phyloP scores from a whole-genome alignment of 768 basidiomycete species.

The Hypholoma fasciculare region DNA sequence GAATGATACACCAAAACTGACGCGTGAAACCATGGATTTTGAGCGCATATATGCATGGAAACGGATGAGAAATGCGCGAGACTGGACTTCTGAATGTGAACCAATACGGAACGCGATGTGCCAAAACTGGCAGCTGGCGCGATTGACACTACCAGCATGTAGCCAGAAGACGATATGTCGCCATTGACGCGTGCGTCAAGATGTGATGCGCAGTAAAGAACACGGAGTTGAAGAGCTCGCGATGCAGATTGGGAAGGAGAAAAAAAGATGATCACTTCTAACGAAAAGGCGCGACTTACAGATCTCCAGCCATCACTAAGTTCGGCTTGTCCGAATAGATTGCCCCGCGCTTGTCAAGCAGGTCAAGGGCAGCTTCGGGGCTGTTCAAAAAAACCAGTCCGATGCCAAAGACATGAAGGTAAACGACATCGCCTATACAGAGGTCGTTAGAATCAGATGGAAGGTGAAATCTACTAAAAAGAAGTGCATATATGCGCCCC shows the following conservation, averaged over 20 bases:
- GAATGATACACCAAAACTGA: not conserved
- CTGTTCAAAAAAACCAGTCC: constrained; percentile 69
- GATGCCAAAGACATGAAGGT: constrained; percentile 66
- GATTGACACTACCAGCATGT: not conserved
- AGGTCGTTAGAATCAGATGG: constrained; percentile 5
- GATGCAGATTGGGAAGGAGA: no score
- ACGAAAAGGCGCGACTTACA: constrained; percentile 42
- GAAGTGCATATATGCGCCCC: not conserved
- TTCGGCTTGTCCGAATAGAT: constrained; percentile 77
- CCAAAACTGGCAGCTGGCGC: not conserved
- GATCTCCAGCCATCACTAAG: constrained; percentile 68
- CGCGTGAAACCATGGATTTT: no score
- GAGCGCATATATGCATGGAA: no score
- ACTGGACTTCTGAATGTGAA: no score
- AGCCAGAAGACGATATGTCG: not conserved
- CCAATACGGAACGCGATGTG: no score
- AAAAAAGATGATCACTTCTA: no score
- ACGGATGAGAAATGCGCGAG: no score
- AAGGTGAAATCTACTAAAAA: not conserved
- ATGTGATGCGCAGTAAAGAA: not conserved
- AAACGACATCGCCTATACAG: constrained; percentile 59
- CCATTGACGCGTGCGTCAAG: not conserved
- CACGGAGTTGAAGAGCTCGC: not conserved
- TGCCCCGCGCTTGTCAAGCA: constrained; percentile 69
- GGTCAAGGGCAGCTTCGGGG: constrained; percentile 55